Conservation (phyloP, 1,284 basidiomycete species). For the Pseudozyma tsukubaensis region DNA sequence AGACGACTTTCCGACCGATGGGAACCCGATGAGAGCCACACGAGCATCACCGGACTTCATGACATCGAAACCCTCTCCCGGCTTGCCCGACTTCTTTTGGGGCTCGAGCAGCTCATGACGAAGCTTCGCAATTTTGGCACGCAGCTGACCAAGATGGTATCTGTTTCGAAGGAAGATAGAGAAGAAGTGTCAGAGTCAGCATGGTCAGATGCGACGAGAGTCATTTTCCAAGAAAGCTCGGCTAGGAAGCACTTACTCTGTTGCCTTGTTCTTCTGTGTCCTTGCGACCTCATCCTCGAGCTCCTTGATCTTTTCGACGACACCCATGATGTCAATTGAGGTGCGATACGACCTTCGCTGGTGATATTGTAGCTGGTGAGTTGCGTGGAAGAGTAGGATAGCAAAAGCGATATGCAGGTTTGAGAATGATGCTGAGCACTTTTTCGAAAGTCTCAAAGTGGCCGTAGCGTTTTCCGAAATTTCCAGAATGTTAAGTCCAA, state of each 20-base stretch:
- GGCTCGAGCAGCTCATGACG: slow-evolving; percentile 65
- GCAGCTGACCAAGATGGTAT: slow-evolving; percentile 64
- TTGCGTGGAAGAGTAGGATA: not conserved
- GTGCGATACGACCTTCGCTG: not conserved
- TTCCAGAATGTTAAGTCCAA: not conserved
- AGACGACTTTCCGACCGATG: slow-evolving; percentile 91
- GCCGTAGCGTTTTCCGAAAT: not conserved
- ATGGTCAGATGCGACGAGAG: not conserved
- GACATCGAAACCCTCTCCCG: slow-evolving; percentile 66
- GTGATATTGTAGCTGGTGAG: not conserved
- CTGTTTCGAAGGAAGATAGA: slow-evolving; percentile 7
- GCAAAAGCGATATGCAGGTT: too few relatives aligned
- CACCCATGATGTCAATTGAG: slow-evolving; percentile 51
- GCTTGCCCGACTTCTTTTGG: slow-evolving; percentile 57
- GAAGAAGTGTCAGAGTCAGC: not conserved
- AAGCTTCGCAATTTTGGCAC: slow-evolving; percentile 65
- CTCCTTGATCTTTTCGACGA: slow-evolving; percentile 81
- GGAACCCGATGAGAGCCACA: slow-evolving; percentile 83
- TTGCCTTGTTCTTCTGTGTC: slow-evolving; percentile 71
- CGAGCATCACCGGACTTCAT: slow-evolving; percentile 64
- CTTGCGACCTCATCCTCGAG: slow-evolving; percentile 93
- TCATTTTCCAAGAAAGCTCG: not conserved
- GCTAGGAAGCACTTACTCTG: slow-evolving; percentile 45
- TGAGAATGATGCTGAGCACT: slow-evolving; percentile 9
- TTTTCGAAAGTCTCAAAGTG: slow-evolving; percentile 3